Evolutionary conservation across 306 rosid species (phyloP).

Genomic region (Oxytropis ochrocephala): DNA sequence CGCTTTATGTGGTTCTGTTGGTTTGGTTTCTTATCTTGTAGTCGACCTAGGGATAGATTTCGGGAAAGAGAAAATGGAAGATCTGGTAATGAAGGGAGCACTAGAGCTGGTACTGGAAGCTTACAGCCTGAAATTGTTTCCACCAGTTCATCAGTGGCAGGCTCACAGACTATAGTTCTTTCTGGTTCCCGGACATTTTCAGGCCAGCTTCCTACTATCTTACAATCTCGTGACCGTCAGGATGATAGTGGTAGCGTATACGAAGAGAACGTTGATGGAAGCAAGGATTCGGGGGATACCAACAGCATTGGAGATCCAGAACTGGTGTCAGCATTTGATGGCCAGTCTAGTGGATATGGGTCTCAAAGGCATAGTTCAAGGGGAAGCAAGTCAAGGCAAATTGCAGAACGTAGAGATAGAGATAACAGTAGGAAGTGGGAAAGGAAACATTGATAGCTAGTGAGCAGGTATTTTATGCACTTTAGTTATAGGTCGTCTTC

Average conservation of each 20-base stretch:
- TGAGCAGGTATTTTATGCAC: background rate
- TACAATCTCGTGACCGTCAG: conserved; percentile 79
- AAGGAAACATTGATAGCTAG: conserved; percentile 62
- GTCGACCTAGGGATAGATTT: conserved; percentile 83
- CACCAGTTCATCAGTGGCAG: conserved; percentile 41
- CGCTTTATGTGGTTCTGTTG: background rate
- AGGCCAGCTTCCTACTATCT: conserved; percentile 73
- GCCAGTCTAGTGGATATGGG: conserved; percentile 59
- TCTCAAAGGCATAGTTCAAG: conserved; percentile 80
- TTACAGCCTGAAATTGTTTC: conserved; percentile 59
- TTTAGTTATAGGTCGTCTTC: background rate
- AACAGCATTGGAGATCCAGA: conserved; percentile 88
- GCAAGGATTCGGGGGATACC: conserved; percentile 85
- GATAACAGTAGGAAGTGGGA: conserved; percentile 92
- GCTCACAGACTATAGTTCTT: conserved; percentile 59
- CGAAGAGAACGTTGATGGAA: conserved; percentile 86
- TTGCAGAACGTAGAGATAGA: conserved; percentile 72
- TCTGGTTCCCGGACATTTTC: conserved; percentile 66
- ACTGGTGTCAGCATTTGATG: conserved; percentile 64
- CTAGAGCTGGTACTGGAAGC: conserved; percentile 46
- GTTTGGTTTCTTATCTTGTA: conserved; percentile 30
- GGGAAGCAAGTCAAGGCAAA: conserved; percentile 80
- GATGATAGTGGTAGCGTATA: conserved; percentile 68
- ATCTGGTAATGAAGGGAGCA: conserved; percentile 61
- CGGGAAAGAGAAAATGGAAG: conserved; percentile 92